Evolutionary conservation across 2,329 filamentous ascomycete species (phyloP), one percentile per base, ranked within the genome.

Genomic region (Torrubiella hemipterigena): DNA sequence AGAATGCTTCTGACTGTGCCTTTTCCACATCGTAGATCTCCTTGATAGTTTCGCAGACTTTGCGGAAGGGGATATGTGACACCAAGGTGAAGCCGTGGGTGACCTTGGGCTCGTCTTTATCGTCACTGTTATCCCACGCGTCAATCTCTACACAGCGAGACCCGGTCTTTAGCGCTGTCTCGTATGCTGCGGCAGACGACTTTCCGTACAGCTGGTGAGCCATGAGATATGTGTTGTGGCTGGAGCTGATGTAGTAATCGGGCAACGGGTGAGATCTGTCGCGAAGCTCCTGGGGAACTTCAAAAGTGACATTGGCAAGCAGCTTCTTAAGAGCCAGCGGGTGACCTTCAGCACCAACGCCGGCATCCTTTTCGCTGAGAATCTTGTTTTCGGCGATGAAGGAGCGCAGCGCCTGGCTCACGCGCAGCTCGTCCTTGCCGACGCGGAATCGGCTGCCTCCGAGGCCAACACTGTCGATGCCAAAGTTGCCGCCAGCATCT

Each of bases 131-230:
- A 43, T 82, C 76, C 78, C 77, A 83, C 2, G 73, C 78, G 45
- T 82, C 77, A 32, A 82, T 82, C 52, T 83, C 78, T 22, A 83
- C 76, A 42, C 78, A 83, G 6, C 78, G 62, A 3, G 75, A 74
- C 2, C 77, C 78, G 1, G 73, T 69, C 18, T 54, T 58, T 12
- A 83, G 56, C 0, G 74, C 73, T 6, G 63, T 71, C 43, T 75
- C 65, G 45, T 83, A 83, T 0, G 74, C 77, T 4, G 62, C 56
- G 7, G 73, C 73, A 3, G 68, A 71, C 2, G 74, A 78, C 15
- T 58, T 58, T 5, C 78, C 78, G 42, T 65, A 77, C 3, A 83
- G 67, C 53, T 83, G 78, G 48, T 82, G 74, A 0, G 76, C 77
- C 43, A 76, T 60, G 17, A 83, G 58, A 43, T 83, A 83, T 0